A percentile compares a stretch with the other conserved stretches of the same genome.
These are phyloP conservation scores for Tripterygium wilfordii DNA, from an alignment of 177 flowering plant species.

Conservation along the genomic window DNA sequence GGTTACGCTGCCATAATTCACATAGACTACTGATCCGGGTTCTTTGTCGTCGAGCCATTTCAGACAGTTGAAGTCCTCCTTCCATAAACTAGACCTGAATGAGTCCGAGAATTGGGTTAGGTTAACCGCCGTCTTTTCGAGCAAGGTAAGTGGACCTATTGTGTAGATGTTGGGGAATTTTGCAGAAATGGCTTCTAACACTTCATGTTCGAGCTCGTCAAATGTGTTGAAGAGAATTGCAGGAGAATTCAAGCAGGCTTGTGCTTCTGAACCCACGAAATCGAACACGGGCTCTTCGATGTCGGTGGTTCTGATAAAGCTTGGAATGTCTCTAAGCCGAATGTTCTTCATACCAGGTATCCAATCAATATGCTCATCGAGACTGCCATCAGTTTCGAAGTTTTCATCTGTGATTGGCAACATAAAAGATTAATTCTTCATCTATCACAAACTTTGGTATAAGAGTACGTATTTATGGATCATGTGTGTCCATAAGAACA, in stretches of 20 bases:
- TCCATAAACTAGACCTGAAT: slow-evolving; percentile 24
- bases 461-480: too few relatives aligned
- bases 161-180: slow-evolving; percentile 12
- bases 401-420: slow-evolving; percentile 4
- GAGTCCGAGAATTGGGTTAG: slow-evolving; percentile 8
- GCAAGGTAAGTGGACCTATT: slow-evolving; percentile 28
- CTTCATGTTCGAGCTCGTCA: slow-evolving; percentile 1
- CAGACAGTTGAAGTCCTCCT: slow-evolving; percentile 18
- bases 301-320: background rate
- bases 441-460: too few relatives aligned
- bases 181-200: background rate
- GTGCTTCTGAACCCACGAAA: slow-evolving; percentile 4
- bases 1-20: slow-evolving; percentile 33
- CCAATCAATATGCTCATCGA: background rate
- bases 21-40: slow-evolving; percentile 27
- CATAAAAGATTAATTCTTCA: too few relatives aligned
- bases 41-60: slow-evolving; percentile 28
- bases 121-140: slow-evolving; percentile 2
- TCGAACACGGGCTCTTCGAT: background rate
- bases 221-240: slow-evolving; percentile 3
- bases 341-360: background rate
- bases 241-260: background rate
- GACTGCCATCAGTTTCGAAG: background rate
- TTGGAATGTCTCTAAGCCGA: background rate
- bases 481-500: too few relatives aligned